Conservation (phyloP, 331 rosid genomes). For the Ulmus americana region DNA sequence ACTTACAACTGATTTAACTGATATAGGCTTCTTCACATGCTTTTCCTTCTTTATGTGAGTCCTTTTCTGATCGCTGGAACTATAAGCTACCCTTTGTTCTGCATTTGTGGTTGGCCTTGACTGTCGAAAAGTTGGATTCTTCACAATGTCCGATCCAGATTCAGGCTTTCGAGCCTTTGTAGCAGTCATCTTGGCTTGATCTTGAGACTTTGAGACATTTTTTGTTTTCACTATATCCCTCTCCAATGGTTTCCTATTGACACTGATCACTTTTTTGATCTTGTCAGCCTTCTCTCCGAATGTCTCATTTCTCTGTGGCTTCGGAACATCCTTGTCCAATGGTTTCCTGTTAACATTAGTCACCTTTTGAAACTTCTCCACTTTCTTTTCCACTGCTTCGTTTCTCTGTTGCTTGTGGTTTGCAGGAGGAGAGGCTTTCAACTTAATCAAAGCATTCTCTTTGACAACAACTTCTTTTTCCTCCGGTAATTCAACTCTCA, state of each 20-base stretch:
- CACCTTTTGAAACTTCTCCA: slow-evolving; percentile 29
- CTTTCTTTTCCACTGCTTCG: slow-evolving; percentile 41
- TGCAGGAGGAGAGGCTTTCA: slow-evolving; percentile 30
- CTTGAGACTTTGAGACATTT: slow-evolving; percentile 42
- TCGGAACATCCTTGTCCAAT: slow-evolving; percentile 37
- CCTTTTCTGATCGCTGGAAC: slow-evolving; percentile 34
- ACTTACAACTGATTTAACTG: slow-evolving; percentile 50
- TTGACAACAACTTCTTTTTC: slow-evolving; percentile 39
- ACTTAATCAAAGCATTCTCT: slow-evolving; percentile 39
- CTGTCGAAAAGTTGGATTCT: slow-evolving; percentile 30
- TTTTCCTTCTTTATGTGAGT: slow-evolving; percentile 42
- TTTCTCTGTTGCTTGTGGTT: slow-evolving; percentile 36
- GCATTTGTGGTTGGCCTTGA: slow-evolving; percentile 31
- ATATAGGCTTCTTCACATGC: slow-evolving; percentile 27
- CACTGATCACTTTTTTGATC: slow-evolving; percentile 28
- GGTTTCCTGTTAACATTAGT: slow-evolving; percentile 31
- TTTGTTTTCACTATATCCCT: slow-evolving; percentile 36
- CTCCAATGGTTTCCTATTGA: slow-evolving; percentile 29
- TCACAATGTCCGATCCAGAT: slow-evolving; percentile 30
- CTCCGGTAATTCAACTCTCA: slow-evolving; percentile 26
- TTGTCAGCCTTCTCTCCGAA: slow-evolving; percentile 32
- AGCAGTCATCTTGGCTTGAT: slow-evolving; percentile 39
- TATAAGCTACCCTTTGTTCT: slow-evolving; percentile 17
- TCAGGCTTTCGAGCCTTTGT: slow-evolving; percentile 43
- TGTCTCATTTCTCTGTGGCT: slow-evolving; percentile 37